Base-by-base conservation (phyloP, 352 stramenopile species). In the Phytophthora chlamydospora region DNA sequence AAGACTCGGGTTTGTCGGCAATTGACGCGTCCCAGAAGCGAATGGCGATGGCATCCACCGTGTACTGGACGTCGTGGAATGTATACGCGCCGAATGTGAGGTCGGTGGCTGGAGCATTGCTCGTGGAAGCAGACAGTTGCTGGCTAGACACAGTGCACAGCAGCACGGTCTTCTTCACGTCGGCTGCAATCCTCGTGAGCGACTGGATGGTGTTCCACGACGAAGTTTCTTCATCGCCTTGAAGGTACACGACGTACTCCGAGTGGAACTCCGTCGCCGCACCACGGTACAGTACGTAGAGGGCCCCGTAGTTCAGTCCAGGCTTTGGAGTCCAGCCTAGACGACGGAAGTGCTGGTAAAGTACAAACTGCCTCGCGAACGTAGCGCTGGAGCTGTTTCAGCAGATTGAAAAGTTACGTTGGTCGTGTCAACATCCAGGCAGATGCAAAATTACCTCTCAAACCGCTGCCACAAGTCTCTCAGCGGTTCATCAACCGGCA, bases 121-220 rank as follows among this genome's bases (percentile, higher is more conserved):
- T 14, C 10, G 6, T 29, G 16, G 48, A 6, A 13, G 12, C 19
- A 56, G 33, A 42, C 24, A 39, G 21, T 58, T 40, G 14, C 11
- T 29, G 10, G n/a, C 13, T 43, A 19, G 59, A 35, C 48, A 90
- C 74, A 36, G 84, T 67, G 29, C 78, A 90, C 27, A 91, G 16
- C 16, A 91, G 44, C 24, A 91, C 76, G 0, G 80, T 90, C 75
- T 93, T 93, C 67, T 91, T 93, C 10, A 90, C 82, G 57, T 93
- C 85, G 9, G 76, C 78, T 14, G 80, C 80, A 31, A 93, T 67
- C 19, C 82, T 81, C n/a, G 85, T 91, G 44, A 90, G 71, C 29
- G 78, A 76, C 54, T 93, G 85, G 14, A 91, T 59, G 13, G 58
- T 66, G 33, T 80, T 73, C 84, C 84, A 91, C 7, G 67, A 68